Evolutionary conservation across 805 yeast species (phyloP).

Genomic region (Schwanniomyces occidentalis): DNA sequence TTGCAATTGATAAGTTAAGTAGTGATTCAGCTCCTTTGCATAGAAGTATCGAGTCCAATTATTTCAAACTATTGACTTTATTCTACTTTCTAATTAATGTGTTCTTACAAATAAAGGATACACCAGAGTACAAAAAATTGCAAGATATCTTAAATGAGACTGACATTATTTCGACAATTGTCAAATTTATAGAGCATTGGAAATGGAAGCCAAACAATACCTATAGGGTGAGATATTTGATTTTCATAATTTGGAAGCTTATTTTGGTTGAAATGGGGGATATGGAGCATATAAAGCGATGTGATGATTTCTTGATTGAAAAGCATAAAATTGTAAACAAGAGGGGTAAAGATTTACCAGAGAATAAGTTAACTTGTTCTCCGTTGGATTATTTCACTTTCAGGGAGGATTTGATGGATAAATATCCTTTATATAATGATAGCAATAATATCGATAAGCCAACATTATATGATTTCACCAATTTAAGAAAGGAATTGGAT

Average conservation of each 20-base stretch:
- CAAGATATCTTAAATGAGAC: slow-evolving; percentile 22
- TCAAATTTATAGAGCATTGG: slow-evolving; percentile 63
- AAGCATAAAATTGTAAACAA: slow-evolving; percentile 37
- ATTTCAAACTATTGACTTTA: slow-evolving; percentile 33
- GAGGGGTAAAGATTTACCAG: slow-evolving; percentile 17
- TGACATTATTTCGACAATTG: slow-evolving; percentile 45
- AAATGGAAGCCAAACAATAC: slow-evolving; percentile 48
- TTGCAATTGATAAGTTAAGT: not conserved
- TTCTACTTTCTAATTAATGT: slow-evolving; percentile 33
- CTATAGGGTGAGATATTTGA: slow-evolving; percentile 56
- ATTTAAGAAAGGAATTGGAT: too few relatives aligned
- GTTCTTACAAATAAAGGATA: slow-evolving; percentile 13
- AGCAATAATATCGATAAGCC: slow-evolving; percentile 5
- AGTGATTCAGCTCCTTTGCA: not conserved
- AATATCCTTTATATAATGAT: slow-evolving; percentile 71
- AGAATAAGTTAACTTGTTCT: slow-evolving; percentile 52
- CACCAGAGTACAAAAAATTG: slow-evolving; percentile 12
- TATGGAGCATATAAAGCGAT: slow-evolving; percentile 31
- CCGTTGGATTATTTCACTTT: slow-evolving; percentile 86
- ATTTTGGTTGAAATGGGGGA: slow-evolving; percentile 66
- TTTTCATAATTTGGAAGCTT: slow-evolving; percentile 54
- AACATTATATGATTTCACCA: slow-evolving; percentile 2
- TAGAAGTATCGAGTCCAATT: slow-evolving; percentile 11
- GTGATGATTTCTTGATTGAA: slow-evolving; percentile 48
- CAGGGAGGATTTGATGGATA: slow-evolving; percentile 67